Base-by-base conservation (phyloP, 2,329 filamentous ascomycete species). In the Cadophora sp. region DNA sequence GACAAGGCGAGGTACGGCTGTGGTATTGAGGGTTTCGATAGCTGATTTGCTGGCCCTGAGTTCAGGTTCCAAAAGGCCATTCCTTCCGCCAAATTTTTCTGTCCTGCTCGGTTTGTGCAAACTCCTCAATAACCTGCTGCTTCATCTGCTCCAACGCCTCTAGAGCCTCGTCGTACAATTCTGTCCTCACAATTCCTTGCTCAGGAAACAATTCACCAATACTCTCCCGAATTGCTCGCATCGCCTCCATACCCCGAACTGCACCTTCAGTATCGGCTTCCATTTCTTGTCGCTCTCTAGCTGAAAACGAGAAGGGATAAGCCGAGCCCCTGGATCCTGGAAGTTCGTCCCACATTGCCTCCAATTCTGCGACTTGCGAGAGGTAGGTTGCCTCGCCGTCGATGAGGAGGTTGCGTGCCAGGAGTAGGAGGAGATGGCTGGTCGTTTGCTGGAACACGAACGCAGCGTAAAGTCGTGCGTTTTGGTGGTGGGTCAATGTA, bases 371-470 rank as follows among this genome's bases (percentile, higher is more conserved):
- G n/a, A 66, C 64, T 62, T 68, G 66, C 3, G 61, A 66, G 27
- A 70, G 30, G 16, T 68, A 70, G 36, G 47, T 58, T 63, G 64
- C 68, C 50, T 70, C 68, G 14, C 66, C 66, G 22, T 70, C 66
- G 50, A 70, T n/a, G 6, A 66, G 16, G 13, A 70, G 30, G 36
- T 66, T 67, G 33, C 68, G 63, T 11, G 66, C 30, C 47, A 70
- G 33, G 0, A 66, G 60, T 1, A 70, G 64, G 9, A 70, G 60
- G 9, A 51, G 13, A 50, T 65, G 53, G 36, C 58, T 66, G 4
- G 41, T 45, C 20, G 66, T 70, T 62, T 68, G 68, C 47, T 70
- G 68, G 47, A 70, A 67, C 36, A 65, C 66, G 16, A 70, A 55
- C n/a, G 66, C 66, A 43, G 64, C 41, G 51, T 63, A 64, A 14